Conservation (phyloP, 164 flowering plant species). For the Tetrastigma voinierianum region DNA sequence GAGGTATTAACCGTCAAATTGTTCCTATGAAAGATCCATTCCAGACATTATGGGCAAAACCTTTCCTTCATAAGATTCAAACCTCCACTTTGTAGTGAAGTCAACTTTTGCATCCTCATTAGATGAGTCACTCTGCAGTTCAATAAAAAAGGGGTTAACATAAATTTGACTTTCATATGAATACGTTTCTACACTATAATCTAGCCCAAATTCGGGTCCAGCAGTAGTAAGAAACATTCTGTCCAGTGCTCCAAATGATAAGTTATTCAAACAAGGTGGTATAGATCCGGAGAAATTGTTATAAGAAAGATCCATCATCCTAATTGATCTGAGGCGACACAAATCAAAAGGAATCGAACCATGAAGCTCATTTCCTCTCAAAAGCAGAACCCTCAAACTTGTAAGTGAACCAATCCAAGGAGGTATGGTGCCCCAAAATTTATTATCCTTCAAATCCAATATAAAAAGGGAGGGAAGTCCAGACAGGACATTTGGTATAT, state of each 20-base stretch:
- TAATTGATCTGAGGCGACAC: conserved; percentile 4
- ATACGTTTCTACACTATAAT: too few relatives aligned
- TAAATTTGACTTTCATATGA: not conserved
- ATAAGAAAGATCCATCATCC: conserved; percentile 16
- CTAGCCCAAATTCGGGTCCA: too few relatives aligned
- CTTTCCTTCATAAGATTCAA: not conserved
- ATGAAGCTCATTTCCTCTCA: conserved; percentile 7
- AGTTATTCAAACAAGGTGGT: conserved; percentile 7
- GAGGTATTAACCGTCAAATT: conserved; percentile 9
- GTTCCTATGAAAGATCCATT: conserved; percentile 10
- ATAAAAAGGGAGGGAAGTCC: too few relatives aligned
- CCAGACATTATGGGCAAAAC: not conserved
- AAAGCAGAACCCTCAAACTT: not conserved
- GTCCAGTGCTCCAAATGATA: not conserved
- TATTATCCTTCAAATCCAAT: not conserved
- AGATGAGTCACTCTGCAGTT: too few relatives aligned
- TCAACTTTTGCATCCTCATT: not conserved
- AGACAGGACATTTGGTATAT: too few relatives aligned
- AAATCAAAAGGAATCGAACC: conserved; percentile 13
- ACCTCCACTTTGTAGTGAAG: too few relatives aligned
- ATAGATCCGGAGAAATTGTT: conserved; percentile 16
- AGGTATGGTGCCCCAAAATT: not conserved
- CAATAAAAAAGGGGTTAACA: too few relatives aligned
- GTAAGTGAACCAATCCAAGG: not conserved
- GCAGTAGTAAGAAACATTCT: not conserved